phyloP scores from a whole-genome alignment of 305 asterid genomes.

The Fraxinus dipetala region DNA sequence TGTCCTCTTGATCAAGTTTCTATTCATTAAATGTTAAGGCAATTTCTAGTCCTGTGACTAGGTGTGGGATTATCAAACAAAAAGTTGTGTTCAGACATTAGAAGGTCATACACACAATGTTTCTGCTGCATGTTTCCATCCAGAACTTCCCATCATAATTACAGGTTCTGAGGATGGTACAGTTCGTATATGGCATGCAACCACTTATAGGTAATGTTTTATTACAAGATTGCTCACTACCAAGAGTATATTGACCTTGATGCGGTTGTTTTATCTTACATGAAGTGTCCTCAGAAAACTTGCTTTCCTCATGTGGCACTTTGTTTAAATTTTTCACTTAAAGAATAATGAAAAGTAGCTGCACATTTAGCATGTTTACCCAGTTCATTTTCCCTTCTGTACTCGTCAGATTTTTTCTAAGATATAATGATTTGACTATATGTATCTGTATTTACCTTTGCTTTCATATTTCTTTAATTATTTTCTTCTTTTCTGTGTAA shows the following conservation, averaged over 20 bases:
- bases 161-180: constrained; percentile 99
- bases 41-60: constrained; percentile 34
- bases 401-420: neutral
- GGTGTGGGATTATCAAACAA: constrained; percentile 99
- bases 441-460: neutral
- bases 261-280: neutral
- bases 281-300: constrained; percentile 5
- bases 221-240: constrained; percentile 16
- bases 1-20: constrained; percentile 18
- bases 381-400: neutral
- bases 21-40: constrained; percentile 10
- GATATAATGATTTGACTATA: neutral
- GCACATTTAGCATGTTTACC: neutral
- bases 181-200: constrained; percentile 96
- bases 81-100: constrained; percentile 93
- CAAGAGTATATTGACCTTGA: constrained; percentile 1
- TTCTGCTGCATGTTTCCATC: constrained; percentile 97
- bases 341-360: neutral
- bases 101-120: constrained; percentile 99
- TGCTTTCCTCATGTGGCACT: neutral
- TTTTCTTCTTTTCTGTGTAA: neutral
- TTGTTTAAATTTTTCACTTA: neutral
- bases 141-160: constrained; percentile 94
- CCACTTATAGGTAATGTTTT: constrained; percentile 74
- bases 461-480: neutral